Base-by-base conservation (phyloP, 2,329 filamentous ascomycete genomes). In the Atkinsonella hypoxylon region DNA sequence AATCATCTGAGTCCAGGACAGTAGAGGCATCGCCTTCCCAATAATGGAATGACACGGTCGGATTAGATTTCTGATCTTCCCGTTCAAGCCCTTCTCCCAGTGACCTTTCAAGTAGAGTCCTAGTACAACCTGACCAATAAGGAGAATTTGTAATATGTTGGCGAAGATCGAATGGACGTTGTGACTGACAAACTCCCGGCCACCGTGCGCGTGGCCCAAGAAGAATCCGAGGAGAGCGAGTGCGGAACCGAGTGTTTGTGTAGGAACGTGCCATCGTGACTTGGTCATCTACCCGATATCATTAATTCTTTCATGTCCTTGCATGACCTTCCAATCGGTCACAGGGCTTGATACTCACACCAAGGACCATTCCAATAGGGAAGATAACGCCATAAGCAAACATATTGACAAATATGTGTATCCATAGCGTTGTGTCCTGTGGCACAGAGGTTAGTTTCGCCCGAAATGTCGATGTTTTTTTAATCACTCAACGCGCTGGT, bases 291-390 rank as follows among this genome's bases (percentile, higher is more conserved):
- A 64, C 18, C 8, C 26, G 5, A 8, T 41, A 39, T 17, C 26
- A 46, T 53, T 45, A 53, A 36, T 22, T 32, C 3, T 32, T 11
- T 2, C 32, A 18, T 9, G 13, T 10, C 7, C 12, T 13, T 11
- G 15, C n/a, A 5, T 20, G 11, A 10, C 18, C 22, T 26, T 13
- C 17, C 10, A 34, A 42, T 22, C 30, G 13, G 6, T n/a, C 13
- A 20, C 32, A 26, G 41, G 4, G 15, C 17, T 3, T 11, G 6
- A 31, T n/a, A 71, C 84, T 61, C 79, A 93, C 87, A 53, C 91
- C 91, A 17, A 96, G 74, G 41, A 97, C 89, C 91, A 98, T 97
- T 59, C 93, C 93, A 15, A 88, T 76, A 11, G 93, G 93, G 62
- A 95, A 97, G 53, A 97, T 79, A 58, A 98, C 76, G 54, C 93